Evolutionary conservation across 2,329 filamentous ascomycete species (phyloP).

Genomic region (Penicillium sp.): DNA sequence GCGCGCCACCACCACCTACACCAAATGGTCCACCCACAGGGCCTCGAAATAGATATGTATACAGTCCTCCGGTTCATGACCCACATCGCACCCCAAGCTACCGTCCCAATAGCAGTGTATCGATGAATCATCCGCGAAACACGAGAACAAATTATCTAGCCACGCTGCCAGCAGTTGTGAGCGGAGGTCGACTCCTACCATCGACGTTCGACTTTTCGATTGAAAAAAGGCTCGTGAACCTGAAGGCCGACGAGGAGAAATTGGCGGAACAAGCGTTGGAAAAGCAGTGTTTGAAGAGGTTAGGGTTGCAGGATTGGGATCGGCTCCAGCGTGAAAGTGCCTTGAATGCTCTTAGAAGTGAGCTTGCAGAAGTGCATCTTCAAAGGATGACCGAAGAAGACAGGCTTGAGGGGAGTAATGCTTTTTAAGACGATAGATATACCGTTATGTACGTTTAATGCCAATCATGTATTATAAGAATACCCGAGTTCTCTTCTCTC

Average conservation of each 20-base stretch:
- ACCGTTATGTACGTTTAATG: neutral
- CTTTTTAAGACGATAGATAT: slow-evolving; percentile 29
- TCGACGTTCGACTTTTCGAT: slow-evolving; percentile 34
- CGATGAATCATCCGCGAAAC: slow-evolving; percentile 21
- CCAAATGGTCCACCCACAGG: slow-evolving; percentile 34
- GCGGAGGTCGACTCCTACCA: slow-evolving; percentile 40
- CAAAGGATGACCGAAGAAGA: slow-evolving; percentile 45
- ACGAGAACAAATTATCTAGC: slow-evolving; percentile 40
- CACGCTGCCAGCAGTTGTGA: slow-evolving; percentile 35
- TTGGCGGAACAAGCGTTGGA: slow-evolving; percentile 43
- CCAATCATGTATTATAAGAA: neutral
- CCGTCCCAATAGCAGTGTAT: slow-evolving; percentile 28
- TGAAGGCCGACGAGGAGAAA: slow-evolving; percentile 44
- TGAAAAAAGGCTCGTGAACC: slow-evolving; percentile 43
- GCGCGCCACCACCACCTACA: slow-evolving; percentile 26
- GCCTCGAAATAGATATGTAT: slow-evolving; percentile 30
- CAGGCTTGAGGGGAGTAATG: slow-evolving; percentile 34
- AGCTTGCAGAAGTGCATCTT: slow-evolving; percentile 46
- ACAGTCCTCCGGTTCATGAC: slow-evolving; percentile 24
- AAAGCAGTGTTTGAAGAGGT: slow-evolving; percentile 41
- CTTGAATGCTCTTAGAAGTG: slow-evolving; percentile 44
- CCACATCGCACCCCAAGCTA: slow-evolving; percentile 31
- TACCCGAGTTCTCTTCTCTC: neutral
- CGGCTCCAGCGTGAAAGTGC: slow-evolving; percentile 45
- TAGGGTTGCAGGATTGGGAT: slow-evolving; percentile 45